Evolutionary conservation across 768 basidiomycete genomes (phyloP).

Genomic region (Boletus edulis): DNA sequence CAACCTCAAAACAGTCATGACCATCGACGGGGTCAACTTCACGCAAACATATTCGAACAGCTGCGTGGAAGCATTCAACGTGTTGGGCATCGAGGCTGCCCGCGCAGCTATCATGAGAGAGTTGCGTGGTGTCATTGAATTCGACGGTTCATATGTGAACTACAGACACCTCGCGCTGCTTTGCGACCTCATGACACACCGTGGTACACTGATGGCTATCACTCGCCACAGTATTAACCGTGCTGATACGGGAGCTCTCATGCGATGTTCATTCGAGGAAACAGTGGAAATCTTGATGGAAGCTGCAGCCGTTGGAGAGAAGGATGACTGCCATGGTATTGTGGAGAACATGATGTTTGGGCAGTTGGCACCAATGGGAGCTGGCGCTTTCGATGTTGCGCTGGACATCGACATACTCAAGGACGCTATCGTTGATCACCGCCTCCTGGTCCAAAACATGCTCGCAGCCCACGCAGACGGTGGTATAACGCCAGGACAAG

Average conservation of each 20-base stretch:
- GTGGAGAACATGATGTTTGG: constrained; percentile 99
- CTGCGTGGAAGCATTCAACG: constrained; percentile 91
- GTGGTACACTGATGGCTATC: constrained; percentile 94
- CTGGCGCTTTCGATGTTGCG: constrained; percentile 92
- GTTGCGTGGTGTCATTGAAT: constrained; percentile 93
- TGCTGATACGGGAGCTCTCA: constrained; percentile 97
- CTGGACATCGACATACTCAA: constrained; percentile 93
- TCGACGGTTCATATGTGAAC: constrained; percentile 99
- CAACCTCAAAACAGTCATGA: constrained; percentile 94
- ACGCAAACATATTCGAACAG: constrained; percentile 94
- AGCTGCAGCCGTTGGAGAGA: constrained; percentile 96
- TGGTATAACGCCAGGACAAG: too few species aligned
- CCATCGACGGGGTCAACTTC: constrained; percentile 93
- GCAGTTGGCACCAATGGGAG: constrained; percentile 99
- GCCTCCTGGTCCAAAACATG: too few species aligned
- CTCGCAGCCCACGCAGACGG: too few species aligned
- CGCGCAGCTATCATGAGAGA: constrained; percentile 94
- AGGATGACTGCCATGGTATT: constrained; percentile 96
- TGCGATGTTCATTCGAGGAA: constrained; percentile 99
- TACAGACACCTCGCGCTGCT: constrained; percentile 96
- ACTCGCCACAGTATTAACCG: constrained; percentile 99
- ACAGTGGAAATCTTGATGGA: constrained; percentile 99
- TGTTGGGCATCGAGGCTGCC: constrained; percentile 96
- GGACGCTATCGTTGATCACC: too few species aligned
- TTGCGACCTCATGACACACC: constrained; percentile 97